Conservation (phyloP, 106 monocot genomes). For the Agapanthus africanus region DNA sequence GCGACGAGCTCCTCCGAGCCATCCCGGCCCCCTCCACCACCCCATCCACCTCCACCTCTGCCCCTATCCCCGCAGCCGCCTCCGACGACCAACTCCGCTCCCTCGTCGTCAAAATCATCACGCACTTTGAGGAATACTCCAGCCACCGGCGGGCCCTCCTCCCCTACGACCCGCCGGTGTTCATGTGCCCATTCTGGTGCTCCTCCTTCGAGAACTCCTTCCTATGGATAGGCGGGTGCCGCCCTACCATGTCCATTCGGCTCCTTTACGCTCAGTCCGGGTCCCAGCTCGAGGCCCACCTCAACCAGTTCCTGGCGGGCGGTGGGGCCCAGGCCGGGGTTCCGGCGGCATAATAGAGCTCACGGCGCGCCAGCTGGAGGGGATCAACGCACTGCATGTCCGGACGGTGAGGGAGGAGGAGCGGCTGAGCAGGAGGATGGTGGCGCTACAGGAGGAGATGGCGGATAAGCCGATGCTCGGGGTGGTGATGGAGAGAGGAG, state of each 20-base stretch:
- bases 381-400: not conserved
- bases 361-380: not conserved
- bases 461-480: constrained; percentile 37
- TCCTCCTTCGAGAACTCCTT: constrained; percentile 11
- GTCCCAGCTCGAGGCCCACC: not conserved
- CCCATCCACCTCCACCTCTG: not conserved
- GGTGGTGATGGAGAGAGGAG: not conserved
- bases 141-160: not conserved
- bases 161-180: not conserved
- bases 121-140: constrained; percentile 6
- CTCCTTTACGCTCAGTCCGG: constrained; percentile 1
- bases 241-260: not conserved
- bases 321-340: not conserved
- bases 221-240: constrained; percentile 11
- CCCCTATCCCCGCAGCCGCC: not conserved
- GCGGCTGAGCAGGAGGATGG: not conserved
- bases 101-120: not conserved
- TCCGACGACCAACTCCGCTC: not conserved
- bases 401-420: constrained; percentile 5
- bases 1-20: not conserved
- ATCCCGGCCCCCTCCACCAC: not conserved
- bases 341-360: not conserved
- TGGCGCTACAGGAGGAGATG: constrained; percentile 30
- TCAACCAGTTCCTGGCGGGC: not conserved
- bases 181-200: constrained; percentile 6